Evolutionary conservation across 768 basidiomycete species (phyloP).

Genomic region (Tulasnella sp.): DNA sequence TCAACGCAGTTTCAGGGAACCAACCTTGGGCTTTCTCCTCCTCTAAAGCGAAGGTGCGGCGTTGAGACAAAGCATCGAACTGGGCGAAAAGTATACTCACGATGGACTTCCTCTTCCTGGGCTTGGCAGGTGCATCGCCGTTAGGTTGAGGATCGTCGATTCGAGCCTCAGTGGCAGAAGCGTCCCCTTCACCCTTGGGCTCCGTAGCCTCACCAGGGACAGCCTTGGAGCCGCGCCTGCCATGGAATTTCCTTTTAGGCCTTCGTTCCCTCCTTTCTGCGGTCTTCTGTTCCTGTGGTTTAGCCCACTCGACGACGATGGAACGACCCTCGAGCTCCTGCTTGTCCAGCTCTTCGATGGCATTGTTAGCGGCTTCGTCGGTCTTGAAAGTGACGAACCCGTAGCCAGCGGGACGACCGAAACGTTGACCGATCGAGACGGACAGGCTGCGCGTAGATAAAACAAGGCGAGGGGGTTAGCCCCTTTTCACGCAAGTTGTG

Average conservation of each 20-base stretch:
- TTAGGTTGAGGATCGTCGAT: constrained; percentile 34
- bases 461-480: constrained; percentile 17
- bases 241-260: constrained; percentile 58
- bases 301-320: constrained; percentile 87
- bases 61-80: not conserved
- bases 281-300: constrained; percentile 80
- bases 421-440: constrained; percentile 77
- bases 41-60: constrained; percentile 24
- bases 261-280: constrained; percentile 67
- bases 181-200: constrained; percentile 58
- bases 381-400: constrained; percentile 80
- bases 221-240: constrained; percentile 76
- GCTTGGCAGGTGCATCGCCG: constrained; percentile 46
- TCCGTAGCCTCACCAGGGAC: constrained; percentile 83
- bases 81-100: not conserved
- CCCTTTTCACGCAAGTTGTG: constrained; percentile 10
- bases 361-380: constrained; percentile 72
- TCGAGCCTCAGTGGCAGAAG: constrained; percentile 18
- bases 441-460: constrained; percentile 43
- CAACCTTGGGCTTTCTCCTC: constrained; percentile 29
- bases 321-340: constrained; percentile 78
- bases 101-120: constrained; percentile 47
- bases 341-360: constrained; percentile 76
- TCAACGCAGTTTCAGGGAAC: not conserved
- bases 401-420: constrained; percentile 77